Evolutionary conservation across 805 yeast species (phyloP), one percentile per base, ranked within the genome.

Genomic region (Saturnispora hagleri): DNA sequence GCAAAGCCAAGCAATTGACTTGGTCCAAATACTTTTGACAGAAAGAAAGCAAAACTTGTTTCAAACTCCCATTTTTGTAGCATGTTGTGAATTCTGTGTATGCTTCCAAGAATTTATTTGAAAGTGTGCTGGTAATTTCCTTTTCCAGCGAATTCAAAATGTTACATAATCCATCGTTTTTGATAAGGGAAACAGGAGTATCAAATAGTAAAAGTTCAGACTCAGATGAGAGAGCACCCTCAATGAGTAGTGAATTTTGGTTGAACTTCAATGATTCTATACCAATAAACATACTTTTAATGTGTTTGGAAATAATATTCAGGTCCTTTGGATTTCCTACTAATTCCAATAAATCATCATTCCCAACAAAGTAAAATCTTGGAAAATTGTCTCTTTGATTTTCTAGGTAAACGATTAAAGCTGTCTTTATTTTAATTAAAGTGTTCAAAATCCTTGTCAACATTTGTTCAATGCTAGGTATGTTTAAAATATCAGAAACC

Each of bases 351-450:
- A 91, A 67, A 62, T 91, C 97, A 54, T 89, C 96, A 62, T 91
- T 91, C 5, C 97, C 97, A 27, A 91, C 69, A 62, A 91, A 90
- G 60, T 84, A 89, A 51, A 89, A 83, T 46, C 97, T 73, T 1
- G 96, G 90, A 59, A 85, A 91, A 1, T 73, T 53, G 42, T 77
- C 83, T 55, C 98, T 70, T 62, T 90, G 95, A 38, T 76, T 77
- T 58, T 90, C 97, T 33, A 91, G 69, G 62, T 82, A 91, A 8
- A 87, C 91, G 12, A 81, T 73, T 13, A 91, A 70, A 0, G 96
- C 82, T 50, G 74, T 77, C 44, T 82, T 75, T 1, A 88, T 76
- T 55, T 74, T 79, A 5, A 57, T 59, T 31, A 90, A 69, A n/a
- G 83, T 73, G 0, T 81, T 86, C 4, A 73, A 60, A 2, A 80